These are phyloP conservation scores for Colletotrichum sp. DNA, from an alignment of 2,329 filamentous ascomycete genomes.

Conservation along the genomic window DNA sequence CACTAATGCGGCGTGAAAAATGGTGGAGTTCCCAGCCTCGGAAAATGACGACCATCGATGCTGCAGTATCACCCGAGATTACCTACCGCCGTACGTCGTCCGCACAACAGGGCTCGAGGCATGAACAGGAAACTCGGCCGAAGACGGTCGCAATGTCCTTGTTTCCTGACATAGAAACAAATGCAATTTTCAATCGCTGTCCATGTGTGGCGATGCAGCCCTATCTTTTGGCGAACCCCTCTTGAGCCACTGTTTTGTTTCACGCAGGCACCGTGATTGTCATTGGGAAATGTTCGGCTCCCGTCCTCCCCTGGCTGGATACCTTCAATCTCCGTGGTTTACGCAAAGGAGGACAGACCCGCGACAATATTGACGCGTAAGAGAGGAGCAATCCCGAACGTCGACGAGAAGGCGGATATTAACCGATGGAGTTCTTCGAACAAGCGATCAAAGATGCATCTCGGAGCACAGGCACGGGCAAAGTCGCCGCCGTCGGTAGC, in stretches of 20 bases:
- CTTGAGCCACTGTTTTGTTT: background rate
- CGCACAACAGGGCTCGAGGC: background rate
- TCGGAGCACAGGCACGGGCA: background rate
- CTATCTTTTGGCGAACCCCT: conserved; percentile 16
- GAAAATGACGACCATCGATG: conserved; percentile 6
- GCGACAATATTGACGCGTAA: background rate
- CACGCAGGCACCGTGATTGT: background rate
- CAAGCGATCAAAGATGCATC: background rate
- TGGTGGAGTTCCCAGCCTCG: background rate
- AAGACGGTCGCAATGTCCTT: background rate
- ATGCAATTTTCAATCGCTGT: background rate
- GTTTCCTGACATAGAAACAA: conserved; percentile 4
- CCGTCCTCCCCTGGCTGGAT: background rate
- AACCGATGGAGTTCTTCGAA: background rate
- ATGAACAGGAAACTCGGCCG: conserved; percentile 3
- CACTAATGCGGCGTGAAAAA: background rate
- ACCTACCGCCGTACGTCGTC: conserved; percentile 20
- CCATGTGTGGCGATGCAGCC: conserved; percentile 28
- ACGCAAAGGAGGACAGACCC: background rate
- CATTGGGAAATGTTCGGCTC: background rate
- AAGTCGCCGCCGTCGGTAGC: background rate
- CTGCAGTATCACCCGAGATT: conserved; percentile 26
- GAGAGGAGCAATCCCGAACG: background rate
- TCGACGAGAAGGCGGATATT: conserved; percentile 4
- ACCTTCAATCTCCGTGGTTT: conserved; percentile 6